Conservation (phyloP, 1,284 basidiomycete species). For the Blastosporella zonata region DNA sequence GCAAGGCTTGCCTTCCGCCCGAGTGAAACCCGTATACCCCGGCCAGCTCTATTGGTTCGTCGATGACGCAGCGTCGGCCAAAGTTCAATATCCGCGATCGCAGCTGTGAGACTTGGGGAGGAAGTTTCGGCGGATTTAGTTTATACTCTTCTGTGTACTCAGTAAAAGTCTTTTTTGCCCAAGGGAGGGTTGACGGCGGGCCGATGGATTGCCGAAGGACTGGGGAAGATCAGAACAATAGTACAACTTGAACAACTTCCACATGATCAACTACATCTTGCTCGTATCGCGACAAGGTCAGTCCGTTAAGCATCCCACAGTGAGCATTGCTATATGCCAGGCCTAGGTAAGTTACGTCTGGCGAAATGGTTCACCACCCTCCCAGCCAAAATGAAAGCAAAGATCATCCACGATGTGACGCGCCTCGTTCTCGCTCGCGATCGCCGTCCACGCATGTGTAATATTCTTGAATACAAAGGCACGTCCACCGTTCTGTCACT, state of each 20-base stretch:
- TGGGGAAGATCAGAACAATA: neutral
- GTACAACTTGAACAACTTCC: neutral
- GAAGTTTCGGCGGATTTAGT: neutral
- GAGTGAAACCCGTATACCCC: slow-evolving; percentile 77
- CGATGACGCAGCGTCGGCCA: slow-evolving; percentile 74
- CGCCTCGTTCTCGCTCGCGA: slow-evolving; percentile 95
- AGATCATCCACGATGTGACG: slow-evolving; percentile 99
- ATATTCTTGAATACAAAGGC: slow-evolving; percentile 99
- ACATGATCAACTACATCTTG: slow-evolving; percentile 85
- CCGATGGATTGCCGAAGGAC: too few relatives aligned
- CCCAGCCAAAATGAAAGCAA: slow-evolving; percentile 89
- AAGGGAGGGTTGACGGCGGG: neutral
- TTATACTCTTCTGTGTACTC: slow-evolving; percentile 1
- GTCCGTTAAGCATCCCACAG: slow-evolving; percentile 21
- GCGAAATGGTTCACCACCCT: slow-evolving; percentile 99
- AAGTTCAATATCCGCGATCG: slow-evolving; percentile 56
- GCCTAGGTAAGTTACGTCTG: slow-evolving; percentile 90
- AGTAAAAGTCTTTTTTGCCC: neutral
- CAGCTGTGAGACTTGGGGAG: slow-evolving; percentile 42
- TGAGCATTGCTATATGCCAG: neutral
- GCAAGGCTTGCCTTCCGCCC: slow-evolving; percentile 76
- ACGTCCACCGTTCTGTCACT: slow-evolving; percentile 19
- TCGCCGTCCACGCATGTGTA: slow-evolving; percentile 96
- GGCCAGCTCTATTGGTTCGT: slow-evolving; percentile 92
- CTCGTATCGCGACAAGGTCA: slow-evolving; percentile 91